Evolutionary conservation across 2,329 filamentous ascomycete species (phyloP).

Genomic region (Phaeophleospora eucalypticola): DNA sequence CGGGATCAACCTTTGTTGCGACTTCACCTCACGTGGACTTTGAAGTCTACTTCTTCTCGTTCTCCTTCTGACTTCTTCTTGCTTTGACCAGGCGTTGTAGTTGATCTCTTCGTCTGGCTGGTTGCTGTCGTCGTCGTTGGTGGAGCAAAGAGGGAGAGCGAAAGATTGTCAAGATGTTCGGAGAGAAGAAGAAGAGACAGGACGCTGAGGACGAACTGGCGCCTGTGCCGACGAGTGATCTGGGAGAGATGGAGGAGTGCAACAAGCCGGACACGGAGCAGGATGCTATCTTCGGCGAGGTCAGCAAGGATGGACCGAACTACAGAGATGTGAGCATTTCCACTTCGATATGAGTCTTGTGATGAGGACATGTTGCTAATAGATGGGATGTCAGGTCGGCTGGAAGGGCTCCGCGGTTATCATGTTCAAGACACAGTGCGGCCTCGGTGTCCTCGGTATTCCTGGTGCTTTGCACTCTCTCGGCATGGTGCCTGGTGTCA

Average conservation of each 20-base stretch:
- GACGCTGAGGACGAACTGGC: slow-evolving; percentile 9
- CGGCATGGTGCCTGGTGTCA: slow-evolving; percentile 48
- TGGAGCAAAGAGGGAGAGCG: no score
- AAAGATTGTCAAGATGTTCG: slow-evolving; percentile 12
- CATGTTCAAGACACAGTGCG: slow-evolving; percentile 47
- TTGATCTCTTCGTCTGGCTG: no score
- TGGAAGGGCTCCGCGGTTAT: slow-evolving; percentile 43
- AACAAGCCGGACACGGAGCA: slow-evolving; percentile 5
- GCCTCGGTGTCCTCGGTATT: slow-evolving; percentile 49
- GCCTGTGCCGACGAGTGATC: slow-evolving; percentile 12
- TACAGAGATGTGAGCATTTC: slow-evolving; percentile 33
- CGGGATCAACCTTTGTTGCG: neutral
- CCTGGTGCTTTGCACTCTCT: slow-evolving; percentile 40
- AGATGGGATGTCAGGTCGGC: slow-evolving; percentile 28
- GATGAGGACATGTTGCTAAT: no score
- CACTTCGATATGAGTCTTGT: no score
- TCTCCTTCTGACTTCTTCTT: no score
- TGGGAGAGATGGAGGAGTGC: slow-evolving; percentile 19
- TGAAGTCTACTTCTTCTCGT: neutral
- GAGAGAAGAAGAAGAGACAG: slow-evolving; percentile 17
- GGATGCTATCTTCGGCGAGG: slow-evolving; percentile 16
- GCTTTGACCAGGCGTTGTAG: no score
- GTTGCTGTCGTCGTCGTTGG: neutral
- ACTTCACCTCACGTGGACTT: neutral
- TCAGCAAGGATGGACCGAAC: slow-evolving; percentile 13